Evolutionary conservation across 2,329 filamentous ascomycete genomes (phyloP).

Genomic region (Teratosphaeria destructans): DNA sequence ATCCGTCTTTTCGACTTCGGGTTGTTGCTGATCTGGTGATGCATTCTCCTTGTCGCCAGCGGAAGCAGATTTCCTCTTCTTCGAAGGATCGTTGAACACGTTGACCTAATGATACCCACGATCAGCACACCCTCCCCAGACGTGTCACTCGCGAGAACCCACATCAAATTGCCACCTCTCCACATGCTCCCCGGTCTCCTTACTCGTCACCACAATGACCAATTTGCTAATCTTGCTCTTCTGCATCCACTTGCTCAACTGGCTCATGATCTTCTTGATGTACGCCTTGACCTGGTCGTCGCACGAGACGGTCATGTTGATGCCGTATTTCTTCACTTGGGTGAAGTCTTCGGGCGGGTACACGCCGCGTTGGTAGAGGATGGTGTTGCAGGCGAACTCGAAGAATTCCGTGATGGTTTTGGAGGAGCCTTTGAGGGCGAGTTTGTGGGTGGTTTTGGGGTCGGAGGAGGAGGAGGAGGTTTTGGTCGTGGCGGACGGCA

Average conservation of each 20-base stretch:
- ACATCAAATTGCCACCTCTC: constrained; percentile 99
- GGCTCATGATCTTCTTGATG: constrained; percentile 98
- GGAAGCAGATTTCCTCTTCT: constrained; percentile 25
- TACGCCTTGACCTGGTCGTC: constrained; percentile 99
- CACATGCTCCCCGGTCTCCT: constrained; percentile 91
- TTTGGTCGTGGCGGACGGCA: constrained; percentile 11
- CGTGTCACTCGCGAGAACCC: constrained; percentile 9
- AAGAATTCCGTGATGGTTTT: constrained; percentile 86
- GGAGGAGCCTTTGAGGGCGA: constrained; percentile 66
- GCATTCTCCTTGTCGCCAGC: constrained; percentile 61
- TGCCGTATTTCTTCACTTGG: constrained; percentile 96
- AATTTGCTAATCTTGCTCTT: constrained; percentile 95
- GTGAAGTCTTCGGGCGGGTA: constrained; percentile 96
- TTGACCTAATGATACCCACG: constrained; percentile 12
- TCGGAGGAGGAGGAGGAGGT: constrained; percentile 19
- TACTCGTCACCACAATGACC: constrained; percentile 91
- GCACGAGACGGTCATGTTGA: constrained; percentile 94
- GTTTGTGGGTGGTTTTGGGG: constrained; percentile 83
- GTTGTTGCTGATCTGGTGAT: constrained; percentile 15
- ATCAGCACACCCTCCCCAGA: neutral
- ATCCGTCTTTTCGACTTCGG: constrained; percentile 65
- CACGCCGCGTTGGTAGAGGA: constrained; percentile 78
- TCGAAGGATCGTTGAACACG: constrained; percentile 26
- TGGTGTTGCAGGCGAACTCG: constrained; percentile 96
- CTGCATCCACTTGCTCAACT: constrained; percentile 96